phyloP scores from a whole-genome alignment of 2,329 filamentous ascomycete genomes.

The Madurella mycetomatis region DNA sequence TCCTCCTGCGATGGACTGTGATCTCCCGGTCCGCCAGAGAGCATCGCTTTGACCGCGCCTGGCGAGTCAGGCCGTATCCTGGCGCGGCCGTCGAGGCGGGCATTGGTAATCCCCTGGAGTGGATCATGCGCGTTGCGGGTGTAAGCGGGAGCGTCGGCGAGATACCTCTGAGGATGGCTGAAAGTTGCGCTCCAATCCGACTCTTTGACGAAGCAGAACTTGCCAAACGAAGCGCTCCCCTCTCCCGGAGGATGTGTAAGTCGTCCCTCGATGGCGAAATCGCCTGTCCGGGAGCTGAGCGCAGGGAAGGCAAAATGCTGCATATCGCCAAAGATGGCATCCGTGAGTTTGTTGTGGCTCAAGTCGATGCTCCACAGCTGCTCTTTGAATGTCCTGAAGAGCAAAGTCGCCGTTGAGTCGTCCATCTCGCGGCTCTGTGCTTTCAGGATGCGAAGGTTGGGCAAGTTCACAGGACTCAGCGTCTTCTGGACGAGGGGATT shows the following conservation, averaged over 20 bases:
- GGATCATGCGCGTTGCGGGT: constrained; percentile 23
- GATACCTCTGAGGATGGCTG: constrained; percentile 43
- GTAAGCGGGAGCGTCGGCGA: constrained; percentile 46
- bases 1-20: constrained; percentile 13
- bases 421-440: constrained; percentile 44
- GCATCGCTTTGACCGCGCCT: constrained; percentile 29
- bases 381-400: constrained; percentile 33
- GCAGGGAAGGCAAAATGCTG: constrained; percentile 23
- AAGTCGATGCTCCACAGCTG: constrained; percentile 57
- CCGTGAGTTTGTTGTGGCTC: constrained; percentile 48
- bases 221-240: constrained; percentile 36
- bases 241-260: constrained; percentile 29
- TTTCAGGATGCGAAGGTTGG: constrained; percentile 50
- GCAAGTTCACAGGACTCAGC: constrained; percentile 35
- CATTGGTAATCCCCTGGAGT: constrained; percentile 23
- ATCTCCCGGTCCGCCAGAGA: constrained; percentile 26
- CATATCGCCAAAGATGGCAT: constrained; percentile 37
- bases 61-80: constrained; percentile 32
- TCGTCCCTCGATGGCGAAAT: constrained; percentile 45
- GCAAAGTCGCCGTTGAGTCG: constrained; percentile 32
- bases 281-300: constrained; percentile 24
- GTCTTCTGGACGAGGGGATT: constrained; percentile 31
- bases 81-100: constrained; percentile 35
- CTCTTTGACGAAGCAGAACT: constrained; percentile 44
- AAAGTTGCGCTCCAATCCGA: constrained; percentile 43